Evolutionary conservation across 202 grass and related monocot genomes (phyloP).

Genomic region (Eragrostis tef): DNA sequence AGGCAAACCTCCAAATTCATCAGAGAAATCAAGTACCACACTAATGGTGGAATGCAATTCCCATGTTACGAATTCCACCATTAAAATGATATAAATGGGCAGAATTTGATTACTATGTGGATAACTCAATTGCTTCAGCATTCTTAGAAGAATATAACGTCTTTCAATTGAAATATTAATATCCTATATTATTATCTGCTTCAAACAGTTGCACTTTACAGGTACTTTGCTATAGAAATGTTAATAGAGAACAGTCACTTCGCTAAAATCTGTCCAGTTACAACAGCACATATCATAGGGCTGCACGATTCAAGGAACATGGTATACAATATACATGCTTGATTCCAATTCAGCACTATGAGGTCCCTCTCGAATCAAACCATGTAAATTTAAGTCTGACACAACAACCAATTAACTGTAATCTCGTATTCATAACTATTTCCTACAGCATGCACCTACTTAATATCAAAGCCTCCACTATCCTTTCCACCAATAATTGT

Average conservation of each 20-base stretch:
- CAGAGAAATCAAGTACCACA: background rate
- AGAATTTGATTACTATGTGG: background rate
- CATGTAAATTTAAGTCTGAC: background rate
- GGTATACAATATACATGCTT: background rate
- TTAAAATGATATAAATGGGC: background rate
- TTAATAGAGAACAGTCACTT: background rate
- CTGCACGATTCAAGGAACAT: background rate
- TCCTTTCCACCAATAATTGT: constrained; percentile 11
- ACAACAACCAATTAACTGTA: background rate
- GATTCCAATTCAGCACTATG: background rate
- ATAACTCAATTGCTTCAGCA: constrained; percentile 16
- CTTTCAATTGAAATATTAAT: background rate
- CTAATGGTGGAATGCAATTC: background rate
- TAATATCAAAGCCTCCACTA: background rate
- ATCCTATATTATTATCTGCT: background rate
- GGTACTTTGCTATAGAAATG: background rate
- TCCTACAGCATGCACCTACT: background rate
- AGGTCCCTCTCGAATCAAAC: constrained; percentile 18
- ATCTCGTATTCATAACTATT: background rate
- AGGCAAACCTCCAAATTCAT: background rate
- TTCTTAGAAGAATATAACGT: background rate
- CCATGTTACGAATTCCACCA: background rate
- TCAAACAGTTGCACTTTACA: background rate
- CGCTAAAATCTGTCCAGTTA: constrained; percentile 3
- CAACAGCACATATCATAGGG: constrained; percentile 23